These are phyloP conservation scores for Naumovozyma castellii DNA, from an alignment of 805 yeast species.

Conservation along the genomic window DNA sequence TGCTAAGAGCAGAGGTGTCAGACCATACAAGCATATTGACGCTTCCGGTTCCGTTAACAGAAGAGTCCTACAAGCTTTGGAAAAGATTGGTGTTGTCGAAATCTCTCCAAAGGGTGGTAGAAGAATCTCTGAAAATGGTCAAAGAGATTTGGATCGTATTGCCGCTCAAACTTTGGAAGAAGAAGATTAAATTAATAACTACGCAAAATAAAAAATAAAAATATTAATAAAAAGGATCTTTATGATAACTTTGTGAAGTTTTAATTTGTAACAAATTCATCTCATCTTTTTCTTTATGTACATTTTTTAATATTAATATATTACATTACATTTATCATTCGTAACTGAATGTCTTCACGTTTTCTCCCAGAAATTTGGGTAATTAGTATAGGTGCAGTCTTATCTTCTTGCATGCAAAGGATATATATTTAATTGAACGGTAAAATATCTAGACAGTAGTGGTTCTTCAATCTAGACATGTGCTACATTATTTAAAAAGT, in stretches of 20 bases:
- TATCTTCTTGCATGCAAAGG: too few species aligned
- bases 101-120: conserved; percentile 97
- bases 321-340: background rate
- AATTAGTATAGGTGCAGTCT: too few species aligned
- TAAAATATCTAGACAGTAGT: too few species aligned
- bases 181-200: conserved; percentile 44
- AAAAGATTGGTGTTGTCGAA: conserved; percentile 96
- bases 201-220: background rate
- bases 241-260: background rate
- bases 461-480: too few species aligned
- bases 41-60: conserved; percentile 99
- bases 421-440: too few species aligned
- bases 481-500: too few species aligned
- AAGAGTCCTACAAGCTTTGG: conserved; percentile 94
- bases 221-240: background rate
- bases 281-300: background rate
- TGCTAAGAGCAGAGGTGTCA: conserved; percentile 96
- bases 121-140: conserved; percentile 98
- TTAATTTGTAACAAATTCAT: background rate
- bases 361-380: too few species aligned
- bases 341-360: too few species aligned
- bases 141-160: conserved; percentile 99
- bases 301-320: background rate
- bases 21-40: conserved; percentile 97
- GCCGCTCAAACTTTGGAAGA: conserved; percentile 97